Evolutionary conservation across 1,284 basidiomycete species (phyloP), one percentile per base, ranked within the genome.

Genomic region (Coniophora puteana): DNA sequence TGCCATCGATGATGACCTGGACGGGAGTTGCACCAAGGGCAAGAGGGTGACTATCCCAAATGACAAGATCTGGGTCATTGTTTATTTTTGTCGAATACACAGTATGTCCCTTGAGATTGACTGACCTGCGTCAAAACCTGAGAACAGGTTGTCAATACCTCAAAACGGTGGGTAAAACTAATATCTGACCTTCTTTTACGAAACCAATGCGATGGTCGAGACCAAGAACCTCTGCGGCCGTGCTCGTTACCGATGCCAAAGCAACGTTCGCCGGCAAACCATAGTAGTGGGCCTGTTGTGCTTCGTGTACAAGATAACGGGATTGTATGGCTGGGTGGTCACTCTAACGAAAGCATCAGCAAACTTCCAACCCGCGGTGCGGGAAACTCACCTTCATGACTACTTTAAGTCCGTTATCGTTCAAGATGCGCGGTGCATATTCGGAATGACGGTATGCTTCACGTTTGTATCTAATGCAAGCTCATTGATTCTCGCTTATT

Each of bases 11-110:
- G 57, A 76, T 78, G 10, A 86, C 82, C 55, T 86, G 81, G 25
- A 64, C 76, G 54, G 77, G 92, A 53, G 76, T 88, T 52, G 69
- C 77, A 8, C 83, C 83, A 3, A 93, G 69, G 0, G 80, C 66
- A 21, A 94, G 72, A 1, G 91, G 91, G 61, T 92, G 90, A 17
- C 79, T 83, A 51, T 93, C 89, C 91, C 92, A 94, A 4, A 94
- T 71, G 13, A 93, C 89, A n/a, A 94, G 51, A 59, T 93, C 87
- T 80, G 44, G 63, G n/a, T n/a, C n/a, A 23, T 16, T 16, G 36
- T 16, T 10, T 54, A 56, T 25, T 13, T 20, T 12, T 24, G 26
- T 45, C 18, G 46, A 26, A 35, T 40, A 32, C 4, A 21, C 21
- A 2, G 5, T 8, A 40, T 27, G 1, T 33, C 8, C 24, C 17